These are phyloP conservation scores for Epichloe bromicola DNA, from an alignment of 2,329 filamentous ascomycete species.

Conservation along the genomic window DNA sequence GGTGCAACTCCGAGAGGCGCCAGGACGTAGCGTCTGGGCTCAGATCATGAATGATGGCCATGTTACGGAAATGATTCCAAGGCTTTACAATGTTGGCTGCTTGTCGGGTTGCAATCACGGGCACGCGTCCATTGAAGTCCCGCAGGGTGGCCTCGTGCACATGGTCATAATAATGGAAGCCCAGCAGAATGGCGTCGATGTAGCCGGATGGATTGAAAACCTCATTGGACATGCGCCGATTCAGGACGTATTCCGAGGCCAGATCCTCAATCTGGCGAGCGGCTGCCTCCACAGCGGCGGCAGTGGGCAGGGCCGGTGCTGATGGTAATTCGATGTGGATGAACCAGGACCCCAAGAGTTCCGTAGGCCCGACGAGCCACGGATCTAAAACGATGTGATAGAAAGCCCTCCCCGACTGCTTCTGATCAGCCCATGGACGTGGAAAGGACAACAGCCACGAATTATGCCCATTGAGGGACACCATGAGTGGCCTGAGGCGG, in stretches of 20 bases:
- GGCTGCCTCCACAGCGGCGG: slow-evolving; percentile 4
- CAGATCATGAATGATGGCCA: slow-evolving; percentile 3
- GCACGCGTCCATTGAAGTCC: slow-evolving; percentile 4
- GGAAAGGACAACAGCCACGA: slow-evolving; percentile 23
- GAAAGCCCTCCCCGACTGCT: slow-evolving; percentile 11
- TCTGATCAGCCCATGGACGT: slow-evolving; percentile 12
- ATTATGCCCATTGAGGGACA: slow-evolving; percentile 21
- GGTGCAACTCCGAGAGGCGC: slow-evolving; percentile 2
- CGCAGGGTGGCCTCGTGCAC: slow-evolving; percentile 7
- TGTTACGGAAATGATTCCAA: slow-evolving; percentile 7
- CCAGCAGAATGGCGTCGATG: slow-evolving; percentile 6
- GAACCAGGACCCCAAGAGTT: slow-evolving; percentile 11
- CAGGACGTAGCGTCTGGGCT: slow-evolving; percentile 1
- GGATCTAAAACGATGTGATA: slow-evolving; percentile 22
- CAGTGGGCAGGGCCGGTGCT: slow-evolving; percentile 5
- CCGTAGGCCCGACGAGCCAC: slow-evolving; percentile 18
- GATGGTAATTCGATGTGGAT: slow-evolving; percentile 10
- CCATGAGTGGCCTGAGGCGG: slow-evolving; percentile 15
- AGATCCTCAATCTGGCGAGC: slow-evolving; percentile 7
- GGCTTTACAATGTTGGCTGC: slow-evolving; percentile 7
- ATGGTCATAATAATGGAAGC: slow-evolving; percentile 6
- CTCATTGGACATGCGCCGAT: slow-evolving; percentile 7
- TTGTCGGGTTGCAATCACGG: slow-evolving; percentile 6
- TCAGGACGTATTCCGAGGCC: slow-evolving; percentile 6
- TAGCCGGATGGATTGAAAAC: slow-evolving; percentile 7